Evolutionary conservation across 192 early-diverging fungal species (phyloP).

Genomic region (Coemansia sp.): DNA sequence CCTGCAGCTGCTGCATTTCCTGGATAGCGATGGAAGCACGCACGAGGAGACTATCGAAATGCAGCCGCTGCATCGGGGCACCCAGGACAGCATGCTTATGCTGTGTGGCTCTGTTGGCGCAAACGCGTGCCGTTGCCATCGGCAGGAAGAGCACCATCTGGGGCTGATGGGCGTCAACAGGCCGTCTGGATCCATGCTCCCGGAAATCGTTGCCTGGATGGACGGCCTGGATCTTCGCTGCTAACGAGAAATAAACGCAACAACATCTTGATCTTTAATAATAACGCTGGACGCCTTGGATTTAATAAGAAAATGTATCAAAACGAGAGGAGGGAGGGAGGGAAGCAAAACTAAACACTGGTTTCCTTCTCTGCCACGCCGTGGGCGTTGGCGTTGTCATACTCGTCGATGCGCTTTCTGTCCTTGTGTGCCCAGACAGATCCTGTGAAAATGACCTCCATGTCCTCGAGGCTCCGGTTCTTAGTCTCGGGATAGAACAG

Average conservation of each 20-base stretch:
- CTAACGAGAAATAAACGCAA: not conserved
- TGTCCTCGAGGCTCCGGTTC: conserved; percentile 81
- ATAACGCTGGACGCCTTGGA: conserved; percentile 2
- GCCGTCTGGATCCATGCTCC: conserved; percentile 23
- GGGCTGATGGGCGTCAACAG: conserved; percentile 40
- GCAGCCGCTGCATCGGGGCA: conserved; percentile 4
- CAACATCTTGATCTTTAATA: too few species aligned
- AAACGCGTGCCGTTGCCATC: not conserved
- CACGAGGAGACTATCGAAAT: not conserved
- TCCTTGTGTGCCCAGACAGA: conserved; percentile 51
- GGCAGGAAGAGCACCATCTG: not conserved
- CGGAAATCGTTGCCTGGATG: conserved; percentile 46
- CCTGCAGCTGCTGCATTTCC: not conserved
- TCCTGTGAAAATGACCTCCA: conserved; percentile 74
- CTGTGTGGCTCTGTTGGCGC: not conserved
- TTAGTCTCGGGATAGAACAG: conserved; percentile 84
- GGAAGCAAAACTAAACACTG: conserved; percentile 1
- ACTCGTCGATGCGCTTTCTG: conserved; percentile 37
- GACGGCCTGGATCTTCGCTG: conserved; percentile 47
- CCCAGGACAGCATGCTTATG: not conserved
- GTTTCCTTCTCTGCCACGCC: not conserved
- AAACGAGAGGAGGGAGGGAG: not conserved
- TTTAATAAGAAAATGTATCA: not conserved
- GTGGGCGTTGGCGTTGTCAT: conserved; percentile 21
- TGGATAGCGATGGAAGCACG: conserved; percentile 17